Percentiles rank a stretch among this genome's conserved stretches.
These are phyloP conservation scores for Hymenoscyphus salicellus DNA, from an alignment of 2,329 filamentous ascomycete genomes.

Conservation along the genomic window DNA sequence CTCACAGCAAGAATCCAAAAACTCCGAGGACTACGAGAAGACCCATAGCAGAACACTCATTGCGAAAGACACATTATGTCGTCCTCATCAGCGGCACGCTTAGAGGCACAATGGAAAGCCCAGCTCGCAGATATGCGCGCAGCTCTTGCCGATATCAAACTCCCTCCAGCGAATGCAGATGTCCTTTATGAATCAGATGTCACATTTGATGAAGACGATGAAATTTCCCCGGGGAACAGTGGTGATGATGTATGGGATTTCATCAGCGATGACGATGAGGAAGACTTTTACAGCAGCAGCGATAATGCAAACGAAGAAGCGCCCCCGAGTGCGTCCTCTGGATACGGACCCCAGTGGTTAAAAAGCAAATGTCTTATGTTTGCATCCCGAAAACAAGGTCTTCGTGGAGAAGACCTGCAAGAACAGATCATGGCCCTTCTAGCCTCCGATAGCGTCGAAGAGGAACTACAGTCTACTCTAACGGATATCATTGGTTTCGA, in stretches of 20 bases:
- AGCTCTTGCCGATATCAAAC: conserved; percentile 70
- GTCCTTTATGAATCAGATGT: conserved; percentile 55
- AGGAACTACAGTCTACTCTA: conserved; percentile 86
- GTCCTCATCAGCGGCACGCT: conserved; percentile 22
- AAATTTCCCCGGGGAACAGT: conserved; percentile 52
- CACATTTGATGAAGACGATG: conserved; percentile 63
- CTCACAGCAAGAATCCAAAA: not conserved
- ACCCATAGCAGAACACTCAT: not conserved
- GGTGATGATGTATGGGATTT: conserved; percentile 91
- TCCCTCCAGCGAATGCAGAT: conserved; percentile 44
- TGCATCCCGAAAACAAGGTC: conserved; percentile 60
- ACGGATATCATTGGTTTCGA: conserved; percentile 91
- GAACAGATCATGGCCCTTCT: conserved; percentile 76
- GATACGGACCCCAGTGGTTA: conserved; percentile 69
- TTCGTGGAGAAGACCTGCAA: conserved; percentile 68
- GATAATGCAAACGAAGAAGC: conserved; percentile 48
- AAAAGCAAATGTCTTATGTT: conserved; percentile 64
- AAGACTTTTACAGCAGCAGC: conserved; percentile 61
- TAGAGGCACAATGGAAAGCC: conserved; percentile 72
- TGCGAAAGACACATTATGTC: conserved; percentile 18
- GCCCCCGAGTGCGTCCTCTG: conserved; percentile 27
- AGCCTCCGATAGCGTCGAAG: conserved; percentile 64
- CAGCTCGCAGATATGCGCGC: conserved; percentile 84
- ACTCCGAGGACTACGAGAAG: not conserved
- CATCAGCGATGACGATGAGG: conserved; percentile 71